Evolutionary conservation across 306 rosid species (phyloP).

Genomic region (Pyrus bretschneideri): DNA sequence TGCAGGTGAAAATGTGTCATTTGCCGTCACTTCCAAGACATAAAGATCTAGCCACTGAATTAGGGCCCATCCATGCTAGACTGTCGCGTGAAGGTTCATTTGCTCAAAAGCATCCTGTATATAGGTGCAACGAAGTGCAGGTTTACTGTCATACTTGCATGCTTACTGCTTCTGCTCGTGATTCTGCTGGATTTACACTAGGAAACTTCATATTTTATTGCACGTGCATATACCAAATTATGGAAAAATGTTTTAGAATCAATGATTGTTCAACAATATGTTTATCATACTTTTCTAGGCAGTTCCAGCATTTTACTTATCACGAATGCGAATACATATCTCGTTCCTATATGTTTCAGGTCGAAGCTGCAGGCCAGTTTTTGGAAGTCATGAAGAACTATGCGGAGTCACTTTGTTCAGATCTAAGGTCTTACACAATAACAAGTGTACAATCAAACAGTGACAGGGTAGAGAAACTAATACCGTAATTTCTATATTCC

Average conservation of each 20-base stretch:
- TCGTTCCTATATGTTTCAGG: slow-evolving; percentile 36
- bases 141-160: slow-evolving; percentile 35
- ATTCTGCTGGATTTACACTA: not conserved
- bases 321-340: not conserved
- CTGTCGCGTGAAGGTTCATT: slow-evolving; percentile 40
- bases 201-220: not conserved
- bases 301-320: not conserved
- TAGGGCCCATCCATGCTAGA: slow-evolving; percentile 68
- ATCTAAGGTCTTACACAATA: slow-evolving; percentile 68
- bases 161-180: slow-evolving; percentile 1
- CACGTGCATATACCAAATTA: not conserved
- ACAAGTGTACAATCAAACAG: slow-evolving; percentile 80
- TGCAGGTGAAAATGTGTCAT: slow-evolving; percentile 58
- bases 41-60: slow-evolving; percentile 56
- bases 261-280: not conserved
- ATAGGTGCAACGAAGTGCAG: slow-evolving; percentile 87
- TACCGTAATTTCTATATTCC: slow-evolving; percentile 10
- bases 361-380: slow-evolving; percentile 60
- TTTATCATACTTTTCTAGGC: not conserved
- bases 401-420: slow-evolving; percentile 78
- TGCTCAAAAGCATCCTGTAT: slow-evolving; percentile 75
- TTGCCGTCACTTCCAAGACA: slow-evolving; percentile 72
- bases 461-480: slow-evolving; percentile 59
- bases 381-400: slow-evolving; percentile 54
- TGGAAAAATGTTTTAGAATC: not conserved